phyloP scores from a whole-genome alignment of 1,139 yeast genomes.

The Blastobotrys capitulatus region DNA sequence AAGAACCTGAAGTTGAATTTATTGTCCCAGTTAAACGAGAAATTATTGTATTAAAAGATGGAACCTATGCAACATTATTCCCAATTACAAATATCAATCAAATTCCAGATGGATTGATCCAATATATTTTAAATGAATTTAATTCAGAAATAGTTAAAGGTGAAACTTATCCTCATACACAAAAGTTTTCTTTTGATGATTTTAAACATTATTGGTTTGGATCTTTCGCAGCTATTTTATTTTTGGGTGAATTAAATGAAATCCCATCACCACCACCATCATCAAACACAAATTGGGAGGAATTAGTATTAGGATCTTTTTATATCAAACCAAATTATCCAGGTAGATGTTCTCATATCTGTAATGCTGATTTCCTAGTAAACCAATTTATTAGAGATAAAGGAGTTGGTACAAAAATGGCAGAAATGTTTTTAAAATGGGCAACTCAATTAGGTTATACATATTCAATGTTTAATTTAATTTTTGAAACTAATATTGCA shows the following conservation, averaged over 20 bases:
- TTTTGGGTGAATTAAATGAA: slow-evolving; percentile 45
- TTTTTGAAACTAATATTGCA: slow-evolving; percentile 82
- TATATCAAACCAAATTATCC: slow-evolving; percentile 84
- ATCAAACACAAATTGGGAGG: slow-evolving; percentile 90
- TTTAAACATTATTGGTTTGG: slow-evolving; percentile 85
- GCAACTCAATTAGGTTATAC: slow-evolving; percentile 85
- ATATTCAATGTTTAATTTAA: slow-evolving; percentile 74
- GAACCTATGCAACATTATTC: slow-evolving; percentile 86
- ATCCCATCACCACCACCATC: too few relatives aligned
- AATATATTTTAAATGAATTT: slow-evolving; percentile 83
- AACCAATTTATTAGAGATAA: slow-evolving; percentile 88
- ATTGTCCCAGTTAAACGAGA: slow-evolving; percentile 18
- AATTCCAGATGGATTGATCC: slow-evolving; percentile 70
- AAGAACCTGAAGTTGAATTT: neutral
- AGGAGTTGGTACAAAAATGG: slow-evolving; percentile 81
- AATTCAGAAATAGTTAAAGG: slow-evolving; percentile 90
- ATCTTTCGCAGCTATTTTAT: slow-evolving; percentile 78
- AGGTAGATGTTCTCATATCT: slow-evolving; percentile 89
- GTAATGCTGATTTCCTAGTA: slow-evolving; percentile 83
- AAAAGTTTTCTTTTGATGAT: slow-evolving; percentile 66
- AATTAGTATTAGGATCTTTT: slow-evolving; percentile 82
- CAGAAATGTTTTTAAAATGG: slow-evolving; percentile 85
- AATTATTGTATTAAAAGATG: slow-evolving; percentile 77
- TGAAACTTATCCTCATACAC: slow-evolving; percentile 80
- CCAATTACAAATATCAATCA: slow-evolving; percentile 58